phyloP scores from a whole-genome alignment of 2,329 filamentous ascomycete species.

The Colletotrichum sp. region DNA sequence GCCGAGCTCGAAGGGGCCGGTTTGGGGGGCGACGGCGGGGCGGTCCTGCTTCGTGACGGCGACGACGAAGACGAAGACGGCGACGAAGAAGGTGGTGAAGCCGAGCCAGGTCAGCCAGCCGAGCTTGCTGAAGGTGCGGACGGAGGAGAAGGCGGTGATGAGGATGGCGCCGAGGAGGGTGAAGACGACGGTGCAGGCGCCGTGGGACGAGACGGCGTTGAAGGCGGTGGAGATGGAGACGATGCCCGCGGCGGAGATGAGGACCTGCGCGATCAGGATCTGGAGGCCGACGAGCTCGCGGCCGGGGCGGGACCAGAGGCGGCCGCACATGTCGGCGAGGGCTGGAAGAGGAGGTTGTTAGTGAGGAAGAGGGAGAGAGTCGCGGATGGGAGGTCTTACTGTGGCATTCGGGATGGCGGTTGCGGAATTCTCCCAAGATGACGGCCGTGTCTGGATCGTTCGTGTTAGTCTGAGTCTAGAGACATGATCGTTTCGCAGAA shows the following conservation, averaged over 20 bases:
- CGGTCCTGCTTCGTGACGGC: constrained; percentile 54
- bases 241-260: constrained; percentile 27
- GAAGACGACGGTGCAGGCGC: constrained; percentile 51
- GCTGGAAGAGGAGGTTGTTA: not conserved
- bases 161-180: constrained; percentile 55
- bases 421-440: not conserved
- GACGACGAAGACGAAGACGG: constrained; percentile 51
- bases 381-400: too few relatives aligned
- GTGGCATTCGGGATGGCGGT: not conserved
- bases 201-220: constrained; percentile 31
- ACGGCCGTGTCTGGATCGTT: not conserved
- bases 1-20: constrained; percentile 28
- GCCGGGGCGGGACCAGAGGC: constrained; percentile 57
- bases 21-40: constrained; percentile 40
- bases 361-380: not conserved
- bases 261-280: constrained; percentile 28
- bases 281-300: constrained; percentile 51
- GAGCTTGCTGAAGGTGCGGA: constrained; percentile 50
- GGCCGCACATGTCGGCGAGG: constrained; percentile 22
- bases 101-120: constrained; percentile 33
- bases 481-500: not conserved
- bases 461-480: not conserved
- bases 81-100: constrained; percentile 44
- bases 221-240: constrained; percentile 25
- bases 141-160: constrained; percentile 55